Evolutionary conservation across 2,329 filamentous ascomycete species (phyloP).

Genomic region (Pyrenochaeta sp.): DNA sequence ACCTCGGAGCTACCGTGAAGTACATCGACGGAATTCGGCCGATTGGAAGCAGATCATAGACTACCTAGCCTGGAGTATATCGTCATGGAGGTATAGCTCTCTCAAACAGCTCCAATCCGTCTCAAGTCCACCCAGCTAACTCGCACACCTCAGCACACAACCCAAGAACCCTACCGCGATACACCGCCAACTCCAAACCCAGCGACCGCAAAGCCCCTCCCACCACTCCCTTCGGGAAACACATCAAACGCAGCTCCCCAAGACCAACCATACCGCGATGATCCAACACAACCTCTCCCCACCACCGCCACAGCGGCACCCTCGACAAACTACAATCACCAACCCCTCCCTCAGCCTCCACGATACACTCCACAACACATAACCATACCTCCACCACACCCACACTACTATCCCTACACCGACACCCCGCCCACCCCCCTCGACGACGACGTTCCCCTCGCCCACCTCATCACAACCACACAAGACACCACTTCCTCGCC

Average conservation of each 20-base stretch:
- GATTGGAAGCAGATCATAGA: too few species aligned
- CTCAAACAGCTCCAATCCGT: too few species aligned
- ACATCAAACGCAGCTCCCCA: constrained; percentile 9
- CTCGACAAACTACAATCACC: not conserved
- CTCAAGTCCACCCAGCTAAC: too few species aligned
- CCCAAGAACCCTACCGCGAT: constrained; percentile 2
- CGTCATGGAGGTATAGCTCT: constrained; percentile 13
- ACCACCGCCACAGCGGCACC: not conserved
- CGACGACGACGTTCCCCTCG: constrained; percentile 40
- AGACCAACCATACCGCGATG: not conserved
- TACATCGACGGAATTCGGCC: too few species aligned
- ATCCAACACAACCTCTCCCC: not conserved
- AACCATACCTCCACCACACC: constrained; percentile 9
- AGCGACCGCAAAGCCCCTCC: constrained; percentile 7
- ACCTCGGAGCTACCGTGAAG: too few species aligned
- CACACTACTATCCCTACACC: constrained; percentile 5
- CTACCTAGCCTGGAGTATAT: too few species aligned
- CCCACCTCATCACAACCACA: constrained; percentile 21
- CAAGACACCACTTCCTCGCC: constrained; percentile 13
- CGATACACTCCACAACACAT: constrained; percentile 1
- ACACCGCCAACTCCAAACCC: not conserved
- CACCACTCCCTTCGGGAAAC: constrained; percentile 1
- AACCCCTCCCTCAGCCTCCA: not conserved
- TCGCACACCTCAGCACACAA: constrained; percentile 10
- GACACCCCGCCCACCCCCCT: constrained; percentile 4